Evolutionary conservation across 2,329 filamentous ascomycete species (phyloP), one percentile per base, ranked within the genome.

Genomic region (Aaosphaeria pasadenensis): DNA sequence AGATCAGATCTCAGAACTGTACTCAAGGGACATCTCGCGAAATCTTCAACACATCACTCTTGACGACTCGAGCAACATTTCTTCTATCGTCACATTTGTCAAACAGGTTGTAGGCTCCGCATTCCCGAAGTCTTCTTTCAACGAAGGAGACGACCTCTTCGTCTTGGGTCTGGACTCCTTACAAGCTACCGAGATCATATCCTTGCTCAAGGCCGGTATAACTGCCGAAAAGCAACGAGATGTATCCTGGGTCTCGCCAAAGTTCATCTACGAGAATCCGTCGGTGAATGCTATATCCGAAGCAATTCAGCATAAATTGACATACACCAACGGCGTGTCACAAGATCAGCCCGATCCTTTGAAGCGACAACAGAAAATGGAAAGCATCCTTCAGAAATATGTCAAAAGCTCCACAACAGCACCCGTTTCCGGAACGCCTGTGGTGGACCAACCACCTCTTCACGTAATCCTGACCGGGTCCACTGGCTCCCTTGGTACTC

Each of bases 401-500:
- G 71, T 69, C 1, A 46, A 52, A 24, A 77, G 78, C 47, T 48
- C 46, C 5, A 24, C 2, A 24, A 24, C 17, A 24, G 35, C 7
- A 38, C 43, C 5, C 43, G 41, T 55, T 42, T 58, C 63, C 31
- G 35, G 29, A 36, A 24, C 17, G 17, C 33, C 33, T 9, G 9
- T 9, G n/a, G n/a, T 36, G 3, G 7, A 36, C 33, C 33, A 36
- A n/a, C 33, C 7, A 9, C n/a, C 33, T 9, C 11, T 45, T 5
- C 35, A 11, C 5, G 28, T 55, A 24, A 49, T 83, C 2, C 66
- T 88, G 4, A 88, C 85, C 1, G 85, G 85, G 1, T 78, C 81
- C 1, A 88, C 85, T 0, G 85, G 85, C 0, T 85, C 84, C 2
- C 73, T 88, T 0, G 85, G 85, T 1, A 75, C 81, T 0, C 83